Evolutionary conservation across 768 basidiomycete species (phyloP), one percentile per base, ranked within the genome.

Genomic region (Podaxis sp.): DNA sequence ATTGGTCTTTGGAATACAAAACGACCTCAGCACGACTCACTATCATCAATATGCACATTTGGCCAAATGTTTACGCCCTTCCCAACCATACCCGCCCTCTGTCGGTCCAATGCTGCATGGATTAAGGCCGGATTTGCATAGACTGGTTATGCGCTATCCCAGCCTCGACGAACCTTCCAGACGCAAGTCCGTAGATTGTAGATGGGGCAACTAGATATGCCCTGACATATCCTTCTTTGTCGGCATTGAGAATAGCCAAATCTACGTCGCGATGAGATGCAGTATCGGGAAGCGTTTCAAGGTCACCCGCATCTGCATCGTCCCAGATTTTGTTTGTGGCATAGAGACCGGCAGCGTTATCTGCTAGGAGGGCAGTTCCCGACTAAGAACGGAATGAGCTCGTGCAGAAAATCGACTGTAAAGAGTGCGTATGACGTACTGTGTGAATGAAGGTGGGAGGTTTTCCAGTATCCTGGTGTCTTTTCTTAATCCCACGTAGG

Each of bases 51-150:
- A 62, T 83, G 67, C 4, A 86, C 81, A 61, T 84, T 73, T 0
- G 80, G 78, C 87, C 85, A 89, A 5, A 83, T 47, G 56, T 87
- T 85, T 65, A 76, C 71, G 0, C 88, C 88, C 44, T 76, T 65
- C 0, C 87, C 86, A 3, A 88, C 73, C 65, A 84, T 71, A 11
- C 84, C 85, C 0, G 76, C 85, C 32, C 79, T 76, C 0, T 76
- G 77, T 38, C 87, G 76, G 62, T 66, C 71, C 44, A 87, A 65
- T 23, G 78, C 67, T 0, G 78, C 78, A 11, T 71, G 69, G 58
- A 87, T 77, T 3, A 84, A 66, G 0, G 37, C 23, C 1, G 83
- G 28, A 89, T 79, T 62, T 83, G 83, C 5, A 74, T 69, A 0
- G 86, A 88, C 55, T 79, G 73, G 0, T 73, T 67, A 63, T 88